phyloP scores from a whole-genome alignment of 2,329 filamentous ascomycete species.

The Claviceps sp. region DNA sequence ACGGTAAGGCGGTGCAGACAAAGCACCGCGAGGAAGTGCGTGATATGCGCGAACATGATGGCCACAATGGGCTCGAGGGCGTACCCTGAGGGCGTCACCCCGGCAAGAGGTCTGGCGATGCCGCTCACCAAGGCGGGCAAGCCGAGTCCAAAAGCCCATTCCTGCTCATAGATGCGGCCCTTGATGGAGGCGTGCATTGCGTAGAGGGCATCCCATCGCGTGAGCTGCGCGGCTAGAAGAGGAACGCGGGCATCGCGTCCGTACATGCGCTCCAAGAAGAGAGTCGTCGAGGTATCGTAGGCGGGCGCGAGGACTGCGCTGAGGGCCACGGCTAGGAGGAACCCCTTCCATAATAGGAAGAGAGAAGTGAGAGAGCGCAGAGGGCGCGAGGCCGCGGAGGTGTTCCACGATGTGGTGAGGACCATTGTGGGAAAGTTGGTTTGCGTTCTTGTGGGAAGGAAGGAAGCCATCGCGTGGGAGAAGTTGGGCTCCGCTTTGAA shows the following conservation, averaged over 20 bases:
- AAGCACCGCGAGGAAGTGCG: constrained; percentile 64
- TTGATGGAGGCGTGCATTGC: constrained; percentile 48
- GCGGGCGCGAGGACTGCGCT: constrained; percentile 39
- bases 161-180: constrained; percentile 64
- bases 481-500: not conserved
- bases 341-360: constrained; percentile 54
- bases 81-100: not conserved
- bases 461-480: not conserved
- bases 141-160: constrained; percentile 63
- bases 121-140: constrained; percentile 30
- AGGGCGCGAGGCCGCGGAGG: constrained; percentile 1
- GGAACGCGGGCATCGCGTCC: constrained; percentile 25
- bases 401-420: not conserved
- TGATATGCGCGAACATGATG: constrained; percentile 54
- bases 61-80: constrained; percentile 38
- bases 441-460: not conserved
- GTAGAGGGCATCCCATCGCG: constrained; percentile 74
- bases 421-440: not conserved
- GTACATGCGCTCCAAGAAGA: constrained; percentile 25
- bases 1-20: constrained; percentile 54
- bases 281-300: constrained; percentile 66
- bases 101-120: constrained; percentile 10
- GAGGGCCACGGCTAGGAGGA: constrained; percentile 49
- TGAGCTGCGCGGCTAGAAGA: constrained; percentile 41
- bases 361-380: constrained; percentile 10